phyloP scores from a whole-genome alignment of 495 filamentous ascomycete species.

The Geoglossum glabrum region DNA sequence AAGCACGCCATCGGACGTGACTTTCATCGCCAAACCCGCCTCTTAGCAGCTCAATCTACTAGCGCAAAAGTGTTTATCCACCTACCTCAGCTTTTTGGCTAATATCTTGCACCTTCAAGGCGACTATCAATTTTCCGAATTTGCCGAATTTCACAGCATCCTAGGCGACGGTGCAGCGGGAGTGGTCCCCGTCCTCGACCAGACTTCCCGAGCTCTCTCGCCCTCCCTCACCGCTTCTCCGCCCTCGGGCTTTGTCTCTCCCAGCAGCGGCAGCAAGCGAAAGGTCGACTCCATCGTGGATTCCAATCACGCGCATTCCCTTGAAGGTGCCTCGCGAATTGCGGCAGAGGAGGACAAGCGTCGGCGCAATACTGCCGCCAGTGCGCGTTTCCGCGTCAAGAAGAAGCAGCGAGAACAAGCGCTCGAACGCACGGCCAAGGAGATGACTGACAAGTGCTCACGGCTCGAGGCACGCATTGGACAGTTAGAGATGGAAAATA shows the following conservation, averaged over 20 bases:
- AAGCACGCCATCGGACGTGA: conserved; percentile 17
- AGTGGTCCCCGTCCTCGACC: not conserved
- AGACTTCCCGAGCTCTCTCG: not conserved
- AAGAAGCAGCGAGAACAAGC: conserved; percentile 98
- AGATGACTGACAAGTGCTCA: conserved; percentile 68
- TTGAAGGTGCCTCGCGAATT: conserved; percentile 31
- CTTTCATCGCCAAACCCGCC: not conserved
- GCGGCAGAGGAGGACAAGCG: conserved; percentile 96
- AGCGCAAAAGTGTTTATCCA: not conserved
- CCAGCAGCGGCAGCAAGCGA: conserved; percentile 4
- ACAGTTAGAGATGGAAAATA: conserved; percentile 85
- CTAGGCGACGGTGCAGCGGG: not conserved
- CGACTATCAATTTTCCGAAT: conserved; percentile 17
- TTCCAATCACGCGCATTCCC: conserved; percentile 17
- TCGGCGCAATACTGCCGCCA: conserved; percentile 85
- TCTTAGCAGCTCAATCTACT: not conserved
- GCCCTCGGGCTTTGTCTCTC: not conserved
- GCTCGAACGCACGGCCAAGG: conserved; percentile 76
- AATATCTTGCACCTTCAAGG: conserved; percentile 7
- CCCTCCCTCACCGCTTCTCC: conserved; percentile 7
- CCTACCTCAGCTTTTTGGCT: not conserved
- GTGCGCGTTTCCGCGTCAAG: conserved; percentile 89
- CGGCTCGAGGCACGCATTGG: conserved; percentile 62
- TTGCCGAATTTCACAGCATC: conserved; percentile 6
- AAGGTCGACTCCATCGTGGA: conserved; percentile 24